Evolutionary conservation across 2,329 filamentous ascomycete genomes (phyloP).

Genomic region (Phoma sp.): DNA sequence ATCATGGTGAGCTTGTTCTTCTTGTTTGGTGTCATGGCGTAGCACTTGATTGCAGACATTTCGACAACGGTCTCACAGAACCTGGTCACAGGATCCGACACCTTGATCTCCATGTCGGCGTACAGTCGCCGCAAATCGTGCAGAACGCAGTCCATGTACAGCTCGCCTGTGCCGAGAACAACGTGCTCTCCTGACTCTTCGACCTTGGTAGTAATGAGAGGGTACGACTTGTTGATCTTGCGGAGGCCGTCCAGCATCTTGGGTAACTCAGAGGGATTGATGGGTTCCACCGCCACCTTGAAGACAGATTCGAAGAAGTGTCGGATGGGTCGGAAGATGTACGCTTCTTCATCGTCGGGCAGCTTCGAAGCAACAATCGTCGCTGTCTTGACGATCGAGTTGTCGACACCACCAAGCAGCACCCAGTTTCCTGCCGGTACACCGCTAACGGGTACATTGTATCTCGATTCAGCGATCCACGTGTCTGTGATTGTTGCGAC

Average conservation of each 20-base stretch:
- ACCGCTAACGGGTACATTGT: slow-evolving; percentile 89
- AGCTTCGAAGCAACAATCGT: slow-evolving; percentile 83
- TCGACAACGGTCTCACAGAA: slow-evolving; percentile 99
- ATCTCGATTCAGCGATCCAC: slow-evolving; percentile 89
- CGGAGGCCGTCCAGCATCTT: slow-evolving; percentile 98
- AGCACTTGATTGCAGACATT: slow-evolving; percentile 96
- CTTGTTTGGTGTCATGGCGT: slow-evolving; percentile 97
- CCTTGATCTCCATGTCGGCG: slow-evolving; percentile 98
- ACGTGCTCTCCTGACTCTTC: slow-evolving; percentile 98
- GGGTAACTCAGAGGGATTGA: slow-evolving; percentile 95
- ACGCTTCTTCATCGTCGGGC: slow-evolving; percentile 87
- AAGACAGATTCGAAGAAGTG: slow-evolving; percentile 98
- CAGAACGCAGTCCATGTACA: slow-evolving; percentile 99
- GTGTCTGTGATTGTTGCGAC: slow-evolving; percentile 82
- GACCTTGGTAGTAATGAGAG: slow-evolving; percentile 93
- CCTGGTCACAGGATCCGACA: slow-evolving; percentile 94
- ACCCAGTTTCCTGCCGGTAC: slow-evolving; percentile 94
- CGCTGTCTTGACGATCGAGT: slow-evolving; percentile 97
- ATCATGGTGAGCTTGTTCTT: slow-evolving; percentile 99
- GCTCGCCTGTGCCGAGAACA: slow-evolving; percentile 89
- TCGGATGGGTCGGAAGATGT: slow-evolving; percentile 90
- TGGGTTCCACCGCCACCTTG: slow-evolving; percentile 96
- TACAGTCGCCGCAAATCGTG: slow-evolving; percentile 94
- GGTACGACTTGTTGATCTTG: slow-evolving; percentile 98
- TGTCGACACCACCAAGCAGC: slow-evolving; percentile 90